A percentile compares a stretch with the other conserved stretches of the same genome.
These are phyloP conservation scores for Clausena lansium DNA, from an alignment of 345 rosid genomes.

Conservation along the genomic window DNA sequence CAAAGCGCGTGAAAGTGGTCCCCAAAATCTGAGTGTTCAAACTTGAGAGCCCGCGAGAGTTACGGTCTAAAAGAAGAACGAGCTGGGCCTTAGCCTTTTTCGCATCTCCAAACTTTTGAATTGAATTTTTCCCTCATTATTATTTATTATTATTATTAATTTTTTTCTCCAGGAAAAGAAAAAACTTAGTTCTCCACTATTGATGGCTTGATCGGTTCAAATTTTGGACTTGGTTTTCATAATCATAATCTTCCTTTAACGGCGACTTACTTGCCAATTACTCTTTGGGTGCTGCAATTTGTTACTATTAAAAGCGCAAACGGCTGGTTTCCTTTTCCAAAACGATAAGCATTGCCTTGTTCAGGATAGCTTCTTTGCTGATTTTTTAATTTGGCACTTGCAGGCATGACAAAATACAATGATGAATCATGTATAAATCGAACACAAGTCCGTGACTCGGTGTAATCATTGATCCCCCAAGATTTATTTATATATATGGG, in stretches of 20 bases:
- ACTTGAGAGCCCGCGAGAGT: constrained; percentile 20
- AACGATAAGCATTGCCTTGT: background rate
- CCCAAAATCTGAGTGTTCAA: constrained; percentile 18
- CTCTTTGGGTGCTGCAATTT: background rate
- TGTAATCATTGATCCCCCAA: background rate
- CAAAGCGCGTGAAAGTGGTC: constrained; percentile 36
- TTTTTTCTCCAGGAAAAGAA: background rate
- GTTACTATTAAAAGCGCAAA: background rate
- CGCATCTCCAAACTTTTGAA: background rate
- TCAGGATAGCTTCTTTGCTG: background rate
- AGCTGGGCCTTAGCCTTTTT: background rate
- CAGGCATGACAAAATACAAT: background rate
- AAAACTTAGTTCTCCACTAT: background rate
- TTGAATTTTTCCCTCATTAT: background rate
- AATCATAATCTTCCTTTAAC: background rate
- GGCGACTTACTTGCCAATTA: background rate
- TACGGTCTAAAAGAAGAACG: background rate
- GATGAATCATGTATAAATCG: background rate
- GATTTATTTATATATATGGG: background rate
- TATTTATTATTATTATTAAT: background rate
- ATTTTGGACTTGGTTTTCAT: background rate
- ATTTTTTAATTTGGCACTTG: background rate
- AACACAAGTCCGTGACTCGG: background rate
- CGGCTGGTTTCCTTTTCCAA: background rate
- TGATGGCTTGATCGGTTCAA: constrained; percentile 14